phyloP scores from a whole-genome alignment of 129 eudicot species.

The Helianthus annuus region HanXRQr2.0-SUNRISE NC_035441.2:65804279-65804778 shows the following conservation, averaged over 20 bases:
- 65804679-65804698: slow-evolving; percentile 70
- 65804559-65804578: slow-evolving; percentile 71
- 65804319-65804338: slow-evolving; percentile 81
- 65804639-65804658: slow-evolving; percentile 78
- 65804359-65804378: slow-evolving; percentile 93
- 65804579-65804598: slow-evolving; percentile 82
- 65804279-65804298: slow-evolving; percentile 30
- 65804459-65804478: not conserved
- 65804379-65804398: slow-evolving; percentile 75
- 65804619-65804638: slow-evolving; percentile 78
- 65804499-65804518: slow-evolving; percentile 27
- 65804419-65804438: slow-evolving; percentile 67
- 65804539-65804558: slow-evolving; percentile 77
- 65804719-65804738: slow-evolving; percentile 86
- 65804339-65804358: slow-evolving; percentile 85
- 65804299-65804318: slow-evolving; percentile 36
- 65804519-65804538: slow-evolving; percentile 74
- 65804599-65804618: slow-evolving; percentile 84
- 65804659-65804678: slow-evolving; percentile 69
- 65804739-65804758: slow-evolving; percentile 87
- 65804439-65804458: slow-evolving; percentile 37
- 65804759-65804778: slow-evolving; percentile 86
- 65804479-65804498: not conserved
- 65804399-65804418: slow-evolving; percentile 93
- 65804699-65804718: slow-evolving; percentile 68